phyloP scores from a whole-genome alignment of 805 yeast species.

The Saccharomyces eubayanus region DNA sequence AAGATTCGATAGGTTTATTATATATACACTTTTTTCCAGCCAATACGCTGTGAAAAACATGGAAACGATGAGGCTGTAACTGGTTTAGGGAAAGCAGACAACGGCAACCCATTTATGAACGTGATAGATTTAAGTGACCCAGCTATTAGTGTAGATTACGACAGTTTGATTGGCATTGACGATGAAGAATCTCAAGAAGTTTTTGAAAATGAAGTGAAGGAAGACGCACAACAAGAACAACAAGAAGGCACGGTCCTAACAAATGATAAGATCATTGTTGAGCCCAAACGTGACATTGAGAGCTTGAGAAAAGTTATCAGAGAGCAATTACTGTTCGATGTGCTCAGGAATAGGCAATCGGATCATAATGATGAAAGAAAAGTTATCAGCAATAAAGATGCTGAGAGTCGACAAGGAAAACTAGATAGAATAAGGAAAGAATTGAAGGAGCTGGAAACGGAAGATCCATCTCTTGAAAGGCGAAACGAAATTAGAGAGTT shows the following conservation, averaged over 20 bases:
- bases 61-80: background rate
- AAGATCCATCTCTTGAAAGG: background rate
- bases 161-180: background rate
- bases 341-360: background rate
- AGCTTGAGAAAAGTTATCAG: background rate
- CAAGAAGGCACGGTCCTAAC: background rate
- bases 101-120: background rate
- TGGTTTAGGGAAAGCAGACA: background rate
- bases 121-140: background rate
- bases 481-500: background rate
- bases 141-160: background rate
- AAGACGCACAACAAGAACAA: background rate
- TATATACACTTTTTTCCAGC: background rate
- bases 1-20: background rate
- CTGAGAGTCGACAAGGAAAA: constrained; percentile 1
- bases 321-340: background rate
- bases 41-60: background rate
- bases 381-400: background rate
- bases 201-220: background rate
- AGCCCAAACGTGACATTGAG: background rate
- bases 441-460: background rate
- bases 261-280: background rate
- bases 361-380: background rate
- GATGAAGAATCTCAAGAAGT: background rate
- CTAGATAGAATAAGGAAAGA: background rate